Evolutionary conservation across 2,329 filamentous ascomycete genomes (phyloP), one percentile per base, ranked within the genome.

Genomic region (Cordyceps militaris): DNA sequence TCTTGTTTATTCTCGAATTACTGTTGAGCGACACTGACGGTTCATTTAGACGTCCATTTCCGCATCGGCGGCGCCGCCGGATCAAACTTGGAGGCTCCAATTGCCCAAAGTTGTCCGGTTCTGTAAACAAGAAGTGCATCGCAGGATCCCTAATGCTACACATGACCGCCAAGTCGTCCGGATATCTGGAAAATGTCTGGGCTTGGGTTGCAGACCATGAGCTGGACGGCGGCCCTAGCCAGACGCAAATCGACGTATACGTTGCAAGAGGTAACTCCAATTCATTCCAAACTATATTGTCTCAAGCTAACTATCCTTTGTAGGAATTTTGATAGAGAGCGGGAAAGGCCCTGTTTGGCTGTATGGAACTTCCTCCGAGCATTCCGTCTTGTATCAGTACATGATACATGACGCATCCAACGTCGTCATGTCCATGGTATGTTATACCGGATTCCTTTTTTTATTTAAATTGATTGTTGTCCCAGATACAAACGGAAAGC

Each of bases 201-300:
- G 67, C 72, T 23, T 79, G 76, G 76, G 74, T 72, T 16, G 72
- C 74, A 14, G 76, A 78, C 61, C 76, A 79, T 60, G 70, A 69
- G 40, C 64, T 72, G 47, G 71, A 74, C n/a, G 43, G 40, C 8
- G 43, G 42, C 14, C 42, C n/a, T 4, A 55, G 21, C 36, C 55
- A 44, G 24, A 44, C 43, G 19, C 48, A 50, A 23, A 55, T 55
- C 36, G 49, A 43, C 48, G 48, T 60, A 4, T 60, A 53, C 30
- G 55, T 46, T 9, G 59, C 48, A 23, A 51, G 55, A 44, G 59
- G 55, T 40, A 36, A 28, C 13, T 5, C 16, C 16, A 36, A n/a
- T 19, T 34, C 10, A 16, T n/a, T 2, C 10, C 16, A 7, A 11
- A 16, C 36, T 38, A 7, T 38, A 14, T 6, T 38, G 13, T 38